A percentile compares a stretch with the other conserved stretches of the same genome.
These are phyloP conservation scores for Picea sitchensis DNA, from an alignment of 75 land plant species.

Conservation along the genomic window DNA sequence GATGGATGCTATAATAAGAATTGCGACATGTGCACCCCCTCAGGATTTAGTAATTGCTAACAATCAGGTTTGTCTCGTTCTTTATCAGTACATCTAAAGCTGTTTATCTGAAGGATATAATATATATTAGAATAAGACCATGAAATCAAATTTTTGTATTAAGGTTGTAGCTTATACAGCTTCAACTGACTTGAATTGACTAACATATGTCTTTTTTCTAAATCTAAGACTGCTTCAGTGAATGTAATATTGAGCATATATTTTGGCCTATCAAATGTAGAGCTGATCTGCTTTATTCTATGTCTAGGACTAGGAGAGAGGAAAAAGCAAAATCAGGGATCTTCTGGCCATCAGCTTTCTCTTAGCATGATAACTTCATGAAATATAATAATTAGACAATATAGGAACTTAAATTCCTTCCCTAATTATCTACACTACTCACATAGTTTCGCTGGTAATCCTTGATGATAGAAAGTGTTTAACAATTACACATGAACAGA, in stretches of 20 bases:
- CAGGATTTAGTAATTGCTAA: slow-evolving; percentile 69
- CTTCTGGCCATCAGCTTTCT: background rate
- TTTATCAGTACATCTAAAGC: background rate
- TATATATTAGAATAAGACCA: background rate
- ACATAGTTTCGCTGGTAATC: background rate
- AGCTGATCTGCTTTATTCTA: background rate
- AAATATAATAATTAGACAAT: background rate
- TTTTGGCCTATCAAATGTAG: background rate
- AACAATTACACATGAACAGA: background rate
- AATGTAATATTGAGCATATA: too few species aligned
- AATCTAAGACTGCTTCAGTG: background rate
- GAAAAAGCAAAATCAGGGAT: background rate
- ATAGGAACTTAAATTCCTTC: background rate
- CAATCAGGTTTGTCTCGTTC: slow-evolving; percentile 55
- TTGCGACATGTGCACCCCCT: slow-evolving; percentile 28
- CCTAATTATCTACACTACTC: background rate
- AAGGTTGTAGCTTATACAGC: background rate
- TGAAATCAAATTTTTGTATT: background rate
- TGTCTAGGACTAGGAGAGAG: too few species aligned
- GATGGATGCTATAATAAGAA: slow-evolving; percentile 48
- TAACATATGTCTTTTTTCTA: background rate
- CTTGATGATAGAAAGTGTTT: background rate
- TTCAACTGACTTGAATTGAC: background rate
- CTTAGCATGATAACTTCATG: too few species aligned
- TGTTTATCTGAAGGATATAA: background rate